Percentiles rank a stretch among this genome's conserved stretches.
phyloP scores from a whole-genome alignment of 805 yeast species.

The Pichia manshurica region DNA sequence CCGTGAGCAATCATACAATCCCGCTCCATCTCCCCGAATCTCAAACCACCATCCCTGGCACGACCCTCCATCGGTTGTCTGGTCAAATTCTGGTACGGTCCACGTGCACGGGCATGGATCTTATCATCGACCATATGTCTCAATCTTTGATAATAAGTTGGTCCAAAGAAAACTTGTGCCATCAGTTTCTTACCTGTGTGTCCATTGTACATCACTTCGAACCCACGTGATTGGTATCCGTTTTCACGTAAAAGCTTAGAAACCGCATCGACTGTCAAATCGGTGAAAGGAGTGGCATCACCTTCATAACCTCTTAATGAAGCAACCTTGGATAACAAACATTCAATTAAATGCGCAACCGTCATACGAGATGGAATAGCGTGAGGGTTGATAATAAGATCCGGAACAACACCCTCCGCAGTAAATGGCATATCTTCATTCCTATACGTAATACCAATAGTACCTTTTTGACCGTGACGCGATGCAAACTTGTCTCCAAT shows the following conservation, averaged over 20 bases:
- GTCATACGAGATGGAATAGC: slow-evolving; percentile 99
- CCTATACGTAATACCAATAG: slow-evolving; percentile 97
- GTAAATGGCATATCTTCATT: slow-evolving; percentile 99
- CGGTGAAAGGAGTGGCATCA: slow-evolving; percentile 99
- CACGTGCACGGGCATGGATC: slow-evolving; percentile 98
- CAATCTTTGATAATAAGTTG: slow-evolving; percentile 96
- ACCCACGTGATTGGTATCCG: slow-evolving; percentile 97
- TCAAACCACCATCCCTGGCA: slow-evolving; percentile 97
- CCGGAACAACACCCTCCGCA: slow-evolving; percentile 94
- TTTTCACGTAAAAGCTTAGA: slow-evolving; percentile 88
- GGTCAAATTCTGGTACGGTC: slow-evolving; percentile 95
- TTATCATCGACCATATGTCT: slow-evolving; percentile 99
- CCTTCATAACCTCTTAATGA: slow-evolving; percentile 95
- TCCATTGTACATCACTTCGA: slow-evolving; percentile 97
- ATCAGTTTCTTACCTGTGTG: slow-evolving; percentile 96
- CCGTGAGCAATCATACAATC: slow-evolving; percentile 99
- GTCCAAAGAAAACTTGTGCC: slow-evolving; percentile 99
- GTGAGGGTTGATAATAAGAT: slow-evolving; percentile 95
- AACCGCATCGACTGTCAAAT: slow-evolving; percentile 95
- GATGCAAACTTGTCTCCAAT: slow-evolving; percentile 99
- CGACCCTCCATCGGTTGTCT: slow-evolving; percentile 99
- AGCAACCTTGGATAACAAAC: slow-evolving; percentile 92
- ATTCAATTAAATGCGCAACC: slow-evolving; percentile 98
- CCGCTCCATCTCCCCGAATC: slow-evolving; percentile 99
- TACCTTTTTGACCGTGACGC: slow-evolving; percentile 99